Evolutionary conservation across 345 rosid species (phyloP).

Genomic region (Acer negundo): DNA sequence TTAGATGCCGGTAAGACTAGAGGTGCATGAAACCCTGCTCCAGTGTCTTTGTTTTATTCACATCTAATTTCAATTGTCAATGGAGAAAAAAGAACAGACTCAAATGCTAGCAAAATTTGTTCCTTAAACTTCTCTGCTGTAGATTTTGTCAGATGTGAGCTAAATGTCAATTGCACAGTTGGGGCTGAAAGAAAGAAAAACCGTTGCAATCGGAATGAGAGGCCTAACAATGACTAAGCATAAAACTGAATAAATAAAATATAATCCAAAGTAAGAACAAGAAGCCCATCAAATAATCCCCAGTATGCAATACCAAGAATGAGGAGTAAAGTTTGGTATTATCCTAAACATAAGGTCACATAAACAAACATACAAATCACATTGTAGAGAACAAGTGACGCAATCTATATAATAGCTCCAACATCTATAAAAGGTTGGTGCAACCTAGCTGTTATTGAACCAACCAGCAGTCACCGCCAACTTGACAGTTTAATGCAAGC

Average conservation of each 20-base stretch:
- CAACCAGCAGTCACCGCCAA: neutral
- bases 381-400: neutral
- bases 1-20: slow-evolving; percentile 44
- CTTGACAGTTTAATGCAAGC: neutral
- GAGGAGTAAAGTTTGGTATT: neutral
- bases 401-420: neutral
- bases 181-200: slow-evolving; percentile 65
- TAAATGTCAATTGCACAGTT: slow-evolving; percentile 72
- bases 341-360: neutral
- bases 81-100: slow-evolving; percentile 72
- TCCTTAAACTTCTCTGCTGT: slow-evolving; percentile 72
- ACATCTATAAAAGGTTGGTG: neutral
- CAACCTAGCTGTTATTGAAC: neutral
- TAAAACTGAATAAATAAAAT: neutral
- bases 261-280: neutral
- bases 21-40: slow-evolving; percentile 33
- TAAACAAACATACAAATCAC: slow-evolving; percentile 1
- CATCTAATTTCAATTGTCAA: slow-evolving; percentile 81
- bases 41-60: slow-evolving; percentile 49
- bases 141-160: slow-evolving; percentile 56
- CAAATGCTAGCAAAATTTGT: slow-evolving; percentile 80
- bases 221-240: neutral
- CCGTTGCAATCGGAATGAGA: neutral
- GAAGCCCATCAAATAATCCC: too few relatives aligned
- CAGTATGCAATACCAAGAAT: slow-evolving; percentile 5